These are phyloP conservation scores for Carex kokanica DNA, from an alignment of 176 grass and related monocot genomes.

Conservation along the genomic window DNA sequence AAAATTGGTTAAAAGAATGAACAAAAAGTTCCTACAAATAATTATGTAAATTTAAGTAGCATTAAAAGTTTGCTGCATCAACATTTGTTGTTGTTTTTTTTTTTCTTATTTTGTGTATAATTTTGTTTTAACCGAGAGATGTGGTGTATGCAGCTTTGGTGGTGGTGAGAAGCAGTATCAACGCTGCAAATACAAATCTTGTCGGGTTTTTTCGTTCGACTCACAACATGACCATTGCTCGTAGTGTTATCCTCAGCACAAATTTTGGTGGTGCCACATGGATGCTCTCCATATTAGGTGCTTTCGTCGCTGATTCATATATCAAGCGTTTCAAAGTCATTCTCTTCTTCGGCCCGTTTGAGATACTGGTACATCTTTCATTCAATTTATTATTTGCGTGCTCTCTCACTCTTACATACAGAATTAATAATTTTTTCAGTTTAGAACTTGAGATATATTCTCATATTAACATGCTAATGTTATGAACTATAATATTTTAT, in stretches of 20 bases:
- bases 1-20: neutral
- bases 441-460: neutral
- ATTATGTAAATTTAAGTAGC: neutral
- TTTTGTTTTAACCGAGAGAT: neutral
- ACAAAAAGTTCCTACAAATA: neutral
- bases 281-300: slow-evolving; percentile 22
- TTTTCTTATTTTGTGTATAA: neutral
- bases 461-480: neutral
- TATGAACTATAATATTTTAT: neutral
- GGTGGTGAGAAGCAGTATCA: slow-evolving; percentile 26
- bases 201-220: slow-evolving; percentile 19
- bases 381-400: neutral
- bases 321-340: slow-evolving; percentile 26
- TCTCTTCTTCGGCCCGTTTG: slow-evolving; percentile 8
- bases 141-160: slow-evolving; percentile 12
- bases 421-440: neutral
- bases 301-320: slow-evolving; percentile 10
- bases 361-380: slow-evolving; percentile 1
- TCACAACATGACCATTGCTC: slow-evolving; percentile 21
- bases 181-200: slow-evolving; percentile 24
- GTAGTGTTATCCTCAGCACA: slow-evolving; percentile 19
- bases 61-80: neutral
- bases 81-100: neutral
- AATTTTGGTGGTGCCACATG: slow-evolving; percentile 5
- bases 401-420: neutral